A percentile compares a stretch with the other conserved stretches of the same genome.
Evolutionary conservation across 2,329 filamentous ascomycete genomes (phyloP).

Genomic region (Claviceps purpurea): DNA sequence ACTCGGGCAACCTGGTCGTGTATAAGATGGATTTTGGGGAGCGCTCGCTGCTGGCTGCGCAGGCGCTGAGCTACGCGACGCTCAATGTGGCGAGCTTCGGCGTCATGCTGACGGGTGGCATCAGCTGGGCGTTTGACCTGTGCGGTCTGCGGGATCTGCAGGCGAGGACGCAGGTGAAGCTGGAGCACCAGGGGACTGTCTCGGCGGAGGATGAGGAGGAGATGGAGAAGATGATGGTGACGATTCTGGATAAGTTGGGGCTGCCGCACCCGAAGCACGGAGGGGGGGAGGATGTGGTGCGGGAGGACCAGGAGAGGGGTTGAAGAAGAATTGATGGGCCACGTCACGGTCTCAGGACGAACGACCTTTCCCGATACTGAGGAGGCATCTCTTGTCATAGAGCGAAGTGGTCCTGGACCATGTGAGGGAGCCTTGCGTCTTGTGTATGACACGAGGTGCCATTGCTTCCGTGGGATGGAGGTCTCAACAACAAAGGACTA

Average conservation of each 20-base stretch:
- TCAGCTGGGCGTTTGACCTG: constrained; percentile 67
- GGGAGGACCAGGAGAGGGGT: background rate
- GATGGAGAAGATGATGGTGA: constrained; percentile 47
- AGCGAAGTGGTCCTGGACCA: too few species aligned
- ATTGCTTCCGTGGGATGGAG: too few species aligned
- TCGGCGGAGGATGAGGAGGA: constrained; percentile 41
- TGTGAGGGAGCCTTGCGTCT: too few species aligned
- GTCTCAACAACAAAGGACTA: too few species aligned
- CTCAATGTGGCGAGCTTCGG: constrained; percentile 68
- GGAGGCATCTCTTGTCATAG: too few species aligned
- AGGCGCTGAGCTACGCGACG: constrained; percentile 76
- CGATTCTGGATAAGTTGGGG: constrained; percentile 39
- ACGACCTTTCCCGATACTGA: too few species aligned
- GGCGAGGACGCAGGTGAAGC: constrained; percentile 30
- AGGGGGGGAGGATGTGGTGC: background rate
- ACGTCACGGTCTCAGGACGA: too few species aligned
- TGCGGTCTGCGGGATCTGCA: constrained; percentile 53
- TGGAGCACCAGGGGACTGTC: constrained; percentile 20
- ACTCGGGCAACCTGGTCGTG: constrained; percentile 40
- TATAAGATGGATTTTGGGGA: constrained; percentile 16
- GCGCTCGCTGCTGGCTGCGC: constrained; percentile 51
- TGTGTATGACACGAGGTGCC: too few species aligned
- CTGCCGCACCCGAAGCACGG: constrained; percentile 13
- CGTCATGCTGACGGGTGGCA: constrained; percentile 60
- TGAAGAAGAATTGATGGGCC: background rate